Base-by-base conservation (phyloP, 1,284 basidiomycete species). In the Heterobasidion irregulare region DNA sequence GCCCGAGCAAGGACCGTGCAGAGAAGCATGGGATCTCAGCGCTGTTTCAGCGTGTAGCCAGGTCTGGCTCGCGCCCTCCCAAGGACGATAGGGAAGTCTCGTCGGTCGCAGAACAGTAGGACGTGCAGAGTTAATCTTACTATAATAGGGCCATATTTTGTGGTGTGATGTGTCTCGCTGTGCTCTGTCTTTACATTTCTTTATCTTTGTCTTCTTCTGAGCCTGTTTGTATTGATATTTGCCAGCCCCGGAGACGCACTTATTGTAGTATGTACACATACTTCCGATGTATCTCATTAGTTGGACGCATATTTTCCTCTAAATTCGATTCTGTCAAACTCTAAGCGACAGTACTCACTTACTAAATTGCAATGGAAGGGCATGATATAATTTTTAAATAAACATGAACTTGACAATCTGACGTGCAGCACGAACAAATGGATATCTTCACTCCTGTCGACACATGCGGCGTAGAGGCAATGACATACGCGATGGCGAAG, bases 11-110 rank as follows among this genome's bases (percentile, higher is more conserved):
- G 51, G 18, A 36, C 26, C 19, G 38, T 16, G 41, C 38, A 15
- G 34, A 15, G 47, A 53, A 15, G 19, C 53, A 53, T 36, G 53
- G 54, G n/a, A 51, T 55, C 16, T 26, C 49, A n/a, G 54, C 45
- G 33, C 49, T 51, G 33, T 16, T 55, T 26, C 41, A 55, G 4
- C 49, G 48, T 13, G 54, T 55, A 33, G 18, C 47, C 12, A 34
- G 54, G 19, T 55, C 53, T 5, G 47, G 48, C 18, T 55, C 53
- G 18, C 47, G 53, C 15, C 36, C 48, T 15, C 48, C 34, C 4
- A 44, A 34, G 45, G 46, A 47, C 16, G 52, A 13, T 4, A 47
- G 7, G 3, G 46, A 32, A 13, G 41, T 13, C 13, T 44, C 13
- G 41, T 13, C 13, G 16, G 41, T 44, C 1, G 8, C 41, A 53